Base-by-base conservation (phyloP, 2,329 filamentous ascomycete species). In the Chrysoporthe deuterocubensis region DNA sequence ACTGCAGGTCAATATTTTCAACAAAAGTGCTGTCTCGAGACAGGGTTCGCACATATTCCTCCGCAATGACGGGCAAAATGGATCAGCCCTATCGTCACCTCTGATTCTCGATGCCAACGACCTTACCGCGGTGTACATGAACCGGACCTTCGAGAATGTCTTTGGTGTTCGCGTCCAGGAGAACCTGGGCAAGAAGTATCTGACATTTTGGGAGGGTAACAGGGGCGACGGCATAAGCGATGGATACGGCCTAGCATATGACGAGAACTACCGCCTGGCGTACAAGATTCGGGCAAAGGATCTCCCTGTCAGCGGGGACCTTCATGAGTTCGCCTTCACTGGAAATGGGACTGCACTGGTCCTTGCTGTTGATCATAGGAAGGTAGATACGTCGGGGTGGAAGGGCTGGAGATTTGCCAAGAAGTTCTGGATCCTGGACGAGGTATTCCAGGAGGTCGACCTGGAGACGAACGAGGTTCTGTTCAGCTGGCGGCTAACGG, bases 391-490 rank as follows among this genome's bases (percentile, higher is more conserved):
- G 40, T 70, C 71, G 4, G 13, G 73, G 69, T 78, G 75, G 76
- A 5, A 40, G 3, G 43, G 34, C 3, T 69, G 68, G 68, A n/a
- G n/a, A 16, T 66, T 61, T 4, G 16, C 37, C n/a, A 61, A 60
- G 18, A 42, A 34, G 26, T 69, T 56, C 32, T 52, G 56, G 26
- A 74, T 79, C 57, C 72, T 76, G 61, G 76, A 79, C 65, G 75
- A 74, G 65, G 71, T 78, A 13, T 78, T 80, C 62, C 78, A 79
- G 72, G 84, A 87, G 74, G 77, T 87, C 40, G 81, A 86, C 68
- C 78, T 86, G n/a, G 80, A 80, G 18, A 84, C 82, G 2, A 81
- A 81, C 16, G 75, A 78, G 54, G 75, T 85, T 37, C 50, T 86
- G 5, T 86, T 85, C 69, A 80, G 85, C 70, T 87, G 85, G 82